A percentile compares a stretch with the other conserved stretches of the same genome.
phyloP scores from a whole-genome alignment of 106 monocot genomes.

The Acorus gramineus region DNA sequence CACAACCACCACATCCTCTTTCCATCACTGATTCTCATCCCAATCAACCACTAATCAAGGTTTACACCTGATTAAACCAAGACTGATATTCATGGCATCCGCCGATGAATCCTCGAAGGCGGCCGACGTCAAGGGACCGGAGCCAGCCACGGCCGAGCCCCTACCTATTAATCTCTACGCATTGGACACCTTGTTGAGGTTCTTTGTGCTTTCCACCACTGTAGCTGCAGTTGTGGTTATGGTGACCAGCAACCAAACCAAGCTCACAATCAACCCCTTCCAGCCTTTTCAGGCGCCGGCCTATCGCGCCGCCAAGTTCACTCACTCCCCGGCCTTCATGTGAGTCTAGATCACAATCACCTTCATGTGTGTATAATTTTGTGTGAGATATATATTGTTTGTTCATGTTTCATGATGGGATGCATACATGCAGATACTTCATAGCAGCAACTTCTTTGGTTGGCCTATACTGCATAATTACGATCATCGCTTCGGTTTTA shows the following conservation, averaged over 20 bases:
- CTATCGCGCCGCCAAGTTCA: slow-evolving; percentile 6
- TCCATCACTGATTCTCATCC: no score
- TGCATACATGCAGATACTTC: slow-evolving; percentile 8
- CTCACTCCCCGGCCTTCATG: slow-evolving; percentile 13
- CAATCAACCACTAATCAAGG: no score
- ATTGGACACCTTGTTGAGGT: no score
- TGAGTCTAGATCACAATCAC: not conserved
- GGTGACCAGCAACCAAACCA: slow-evolving; percentile 5
- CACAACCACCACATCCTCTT: no score
- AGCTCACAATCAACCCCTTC: not conserved
- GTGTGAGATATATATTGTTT: not conserved
- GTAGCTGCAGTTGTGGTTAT: not conserved
- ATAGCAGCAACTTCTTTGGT: slow-evolving; percentile 5
- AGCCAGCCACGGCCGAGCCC: no score
- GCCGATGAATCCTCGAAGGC: no score
- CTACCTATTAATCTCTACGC: no score
- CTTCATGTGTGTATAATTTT: not conserved
- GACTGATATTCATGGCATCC: no score
- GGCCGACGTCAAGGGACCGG: no score
- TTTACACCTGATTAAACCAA: no score
- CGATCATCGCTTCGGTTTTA: not conserved
- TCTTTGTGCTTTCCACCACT: no score
- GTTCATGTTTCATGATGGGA: not conserved
- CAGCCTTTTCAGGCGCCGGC: not conserved
- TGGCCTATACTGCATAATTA: slow-evolving; percentile 2